These are phyloP conservation scores for Cystofilobasidium capitatum DNA, from an alignment of 768 basidiomycete genomes.

Conservation along the genomic window DNA sequence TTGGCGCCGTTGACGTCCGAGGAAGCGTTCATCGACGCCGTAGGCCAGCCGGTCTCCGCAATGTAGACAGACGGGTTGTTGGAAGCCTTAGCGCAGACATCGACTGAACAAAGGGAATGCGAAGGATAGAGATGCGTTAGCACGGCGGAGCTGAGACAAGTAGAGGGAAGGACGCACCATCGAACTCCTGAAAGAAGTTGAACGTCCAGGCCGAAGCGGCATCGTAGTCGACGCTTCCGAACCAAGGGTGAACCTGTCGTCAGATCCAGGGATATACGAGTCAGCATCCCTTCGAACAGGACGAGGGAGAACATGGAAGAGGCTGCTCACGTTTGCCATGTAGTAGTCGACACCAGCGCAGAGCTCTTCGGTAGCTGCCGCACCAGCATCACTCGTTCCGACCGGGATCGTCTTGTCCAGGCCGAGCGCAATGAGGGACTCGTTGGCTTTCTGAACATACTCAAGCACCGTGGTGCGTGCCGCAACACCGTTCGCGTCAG, in stretches of 20 bases:
- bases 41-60: slow-evolving; percentile 66
- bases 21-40: slow-evolving; percentile 42
- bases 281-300: not conserved
- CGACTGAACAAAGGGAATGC: slow-evolving; percentile 11
- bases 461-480: slow-evolving; percentile 58
- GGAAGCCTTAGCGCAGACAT: slow-evolving; percentile 20
- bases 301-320: no score
- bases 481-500: slow-evolving; percentile 49
- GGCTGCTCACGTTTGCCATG: not conserved
- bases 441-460: slow-evolving; percentile 44
- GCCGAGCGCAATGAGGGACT: slow-evolving; percentile 47
- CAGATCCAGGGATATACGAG: slow-evolving; percentile 31
- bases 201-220: slow-evolving; percentile 71
- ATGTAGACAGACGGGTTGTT: slow-evolving; percentile 55
- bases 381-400: slow-evolving; percentile 76
- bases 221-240: slow-evolving; percentile 63
- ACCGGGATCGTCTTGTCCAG: slow-evolving; percentile 54
- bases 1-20: slow-evolving; percentile 53
- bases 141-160: no score
- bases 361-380: slow-evolving; percentile 30
- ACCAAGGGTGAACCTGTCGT: slow-evolving; percentile 70
- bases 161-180: slow-evolving; percentile 48
- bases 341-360: slow-evolving; percentile 20
- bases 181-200: slow-evolving; percentile 53
- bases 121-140: not conserved